A percentile compares a stretch with the other conserved stretches of the same genome.
phyloP scores from a whole-genome alignment of 306 rosid genomes.

The Cyamopsis tetragonoloba region DNA sequence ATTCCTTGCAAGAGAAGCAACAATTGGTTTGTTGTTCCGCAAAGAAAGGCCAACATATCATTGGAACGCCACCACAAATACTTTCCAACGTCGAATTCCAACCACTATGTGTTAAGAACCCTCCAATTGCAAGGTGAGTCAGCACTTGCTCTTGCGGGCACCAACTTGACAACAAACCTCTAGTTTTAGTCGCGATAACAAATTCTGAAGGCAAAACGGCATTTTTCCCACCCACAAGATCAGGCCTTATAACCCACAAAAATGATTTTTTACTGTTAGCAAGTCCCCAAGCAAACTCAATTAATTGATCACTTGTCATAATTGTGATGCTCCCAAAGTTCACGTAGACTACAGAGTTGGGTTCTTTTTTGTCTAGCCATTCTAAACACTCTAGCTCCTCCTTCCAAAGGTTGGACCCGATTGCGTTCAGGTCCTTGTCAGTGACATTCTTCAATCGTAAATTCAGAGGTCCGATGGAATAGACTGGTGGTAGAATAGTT shows the following conservation, averaged over 20 bases:
- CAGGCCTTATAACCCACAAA: conserved; percentile 58
- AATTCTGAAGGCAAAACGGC: conserved; percentile 43
- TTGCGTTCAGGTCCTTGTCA: background rate
- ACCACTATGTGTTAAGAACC: conserved; percentile 61
- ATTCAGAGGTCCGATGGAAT: conserved; percentile 51
- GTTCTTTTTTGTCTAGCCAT: conserved; percentile 48
- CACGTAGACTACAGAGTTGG: conserved; percentile 54
- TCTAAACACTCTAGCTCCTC: conserved; percentile 46
- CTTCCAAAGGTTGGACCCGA: conserved; percentile 59
- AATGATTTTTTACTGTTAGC: conserved; percentile 44
- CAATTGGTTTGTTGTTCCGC: conserved; percentile 76
- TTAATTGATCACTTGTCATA: conserved; percentile 45
- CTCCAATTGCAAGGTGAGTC: conserved; percentile 45
- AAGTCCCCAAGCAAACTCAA: conserved; percentile 71
- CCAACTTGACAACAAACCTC: conserved; percentile 48
- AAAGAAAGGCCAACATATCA: conserved; percentile 78
- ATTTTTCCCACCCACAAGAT: conserved; percentile 39
- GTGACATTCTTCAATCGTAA: conserved; percentile 27
- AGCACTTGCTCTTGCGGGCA: conserved; percentile 56
- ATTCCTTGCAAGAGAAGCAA: conserved; percentile 42
- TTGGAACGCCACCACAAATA: conserved; percentile 48
- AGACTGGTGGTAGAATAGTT: conserved; percentile 40
- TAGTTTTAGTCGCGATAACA: conserved; percentile 18
- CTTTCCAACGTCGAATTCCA: conserved; percentile 82
- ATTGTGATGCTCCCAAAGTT: conserved; percentile 66